Evolutionary conservation across 495 filamentous ascomycete genomes (phyloP).

Genomic region (Aspergillus cristatus): DNA sequence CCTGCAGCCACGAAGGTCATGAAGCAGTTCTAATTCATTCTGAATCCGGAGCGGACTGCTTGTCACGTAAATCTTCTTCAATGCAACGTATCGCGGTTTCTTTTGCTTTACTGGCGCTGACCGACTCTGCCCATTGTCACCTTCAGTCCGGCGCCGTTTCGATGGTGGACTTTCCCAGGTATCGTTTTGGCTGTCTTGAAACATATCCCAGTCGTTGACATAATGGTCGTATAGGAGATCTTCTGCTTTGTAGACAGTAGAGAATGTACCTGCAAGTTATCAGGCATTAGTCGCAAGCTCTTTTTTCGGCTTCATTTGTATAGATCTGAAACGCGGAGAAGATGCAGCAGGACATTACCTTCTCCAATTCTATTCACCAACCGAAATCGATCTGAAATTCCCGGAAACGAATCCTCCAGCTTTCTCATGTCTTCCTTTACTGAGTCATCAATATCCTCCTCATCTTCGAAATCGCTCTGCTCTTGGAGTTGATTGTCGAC

Average conservation of each 20-base stretch:
- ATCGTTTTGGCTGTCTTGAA: constrained; percentile 48
- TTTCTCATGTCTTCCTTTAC: constrained; percentile 80
- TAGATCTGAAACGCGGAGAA: no score
- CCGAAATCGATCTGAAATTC: constrained; percentile 74
- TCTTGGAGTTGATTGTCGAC: constrained; percentile 17
- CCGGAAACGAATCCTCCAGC: constrained; percentile 70
- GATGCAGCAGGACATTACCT: constrained; percentile 41
- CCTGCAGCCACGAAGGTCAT: constrained; percentile 71
- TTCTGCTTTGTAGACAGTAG: constrained; percentile 97
- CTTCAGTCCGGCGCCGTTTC: constrained; percentile 35
- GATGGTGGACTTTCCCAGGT: constrained; percentile 52
- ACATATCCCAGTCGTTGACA: constrained; percentile 77
- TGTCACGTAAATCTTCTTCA: constrained; percentile 99
- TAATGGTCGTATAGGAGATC: constrained; percentile 81
- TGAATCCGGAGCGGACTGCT: constrained; percentile 86
- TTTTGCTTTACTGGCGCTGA: constrained; percentile 19
- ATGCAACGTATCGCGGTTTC: constrained; percentile 71
- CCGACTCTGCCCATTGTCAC: constrained; percentile 18
- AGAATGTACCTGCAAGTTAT: constrained; percentile 68
- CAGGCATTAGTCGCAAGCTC: no score
- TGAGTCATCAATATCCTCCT: constrained; percentile 58
- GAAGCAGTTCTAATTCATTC: constrained; percentile 94
- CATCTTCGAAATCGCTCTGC: constrained; percentile 28
- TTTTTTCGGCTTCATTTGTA: no score
- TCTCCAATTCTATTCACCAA: constrained; percentile 96